Base-by-base conservation (phyloP, 1,284 basidiomycete genomes). In the Takashimella koratensis region DNA sequence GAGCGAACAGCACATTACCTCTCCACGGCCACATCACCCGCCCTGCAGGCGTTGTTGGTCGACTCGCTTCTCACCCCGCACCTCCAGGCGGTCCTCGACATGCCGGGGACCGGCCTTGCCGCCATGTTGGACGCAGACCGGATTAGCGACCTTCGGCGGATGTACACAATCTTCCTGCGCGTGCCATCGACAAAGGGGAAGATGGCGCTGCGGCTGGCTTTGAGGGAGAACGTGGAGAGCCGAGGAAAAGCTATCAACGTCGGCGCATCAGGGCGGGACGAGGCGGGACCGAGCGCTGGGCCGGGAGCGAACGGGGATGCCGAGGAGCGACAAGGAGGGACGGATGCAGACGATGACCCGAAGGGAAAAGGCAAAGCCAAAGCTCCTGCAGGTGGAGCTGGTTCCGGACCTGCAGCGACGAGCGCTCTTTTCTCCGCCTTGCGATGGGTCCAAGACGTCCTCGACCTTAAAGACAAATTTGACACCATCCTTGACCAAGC, bases 401-500 rank as follows among this genome's bases (percentile, higher is more conserved):
- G 57, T 5, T 8, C 30, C 30, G 30, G 10, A 8, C 30, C 30
- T 36, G 40, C 57, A 30, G 56, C 61, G 10, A 60, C 60, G 16
- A 61, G 55, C 5, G 71, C 74, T 0, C 66, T 79, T 3, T 72
- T 70, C 10, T 65, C 76, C 6, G 96, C 95, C 1, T 78, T 97
- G 51, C 86, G 86, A 69, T 99, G 96, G 96, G 95, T 98, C 0
- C 86, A 96, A 74, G 86, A 90, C 62, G 88, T 97, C 8, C 79
- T 98, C 10, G 84, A 87, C 57, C 79, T 98, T 55, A 97, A 98
- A 76, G 90, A 95, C 76, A 89, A 84, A 68, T 92, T 97, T 68
- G 91, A 97, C 65, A 67, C 67, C 10, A 75, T 96, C 8, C 86
- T 92, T 81, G 81, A 78, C 45, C 73, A 80, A 24, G 83, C 89